Evolutionary conservation across 2,329 filamentous ascomycete species (phyloP).

Genomic region (Diaporthe destruens): DNA sequence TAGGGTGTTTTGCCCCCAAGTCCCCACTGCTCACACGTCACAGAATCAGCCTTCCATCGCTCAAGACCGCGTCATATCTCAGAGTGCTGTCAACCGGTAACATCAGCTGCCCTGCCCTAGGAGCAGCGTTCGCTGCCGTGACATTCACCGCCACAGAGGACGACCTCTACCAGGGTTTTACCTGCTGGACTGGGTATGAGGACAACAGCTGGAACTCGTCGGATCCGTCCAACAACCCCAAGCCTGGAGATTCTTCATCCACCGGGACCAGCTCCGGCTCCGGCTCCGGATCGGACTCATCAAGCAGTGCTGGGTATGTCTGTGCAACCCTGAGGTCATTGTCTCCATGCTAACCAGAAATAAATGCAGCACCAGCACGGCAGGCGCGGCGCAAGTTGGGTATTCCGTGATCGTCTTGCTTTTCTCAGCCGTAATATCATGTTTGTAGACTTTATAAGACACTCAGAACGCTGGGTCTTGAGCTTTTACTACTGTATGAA

Average conservation of each 20-base stretch:
- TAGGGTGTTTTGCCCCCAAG: not conserved
- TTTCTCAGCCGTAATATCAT: not conserved
- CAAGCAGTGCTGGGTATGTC: not conserved
- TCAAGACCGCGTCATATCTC: constrained; percentile 1
- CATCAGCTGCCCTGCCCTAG: constrained; percentile 14
- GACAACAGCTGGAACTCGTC: constrained; percentile 12
- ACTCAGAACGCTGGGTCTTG: too few relatives aligned
- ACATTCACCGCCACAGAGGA: constrained; percentile 6
- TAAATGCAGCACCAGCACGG: constrained; percentile 12
- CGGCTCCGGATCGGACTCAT: constrained; percentile 1
- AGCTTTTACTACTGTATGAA: too few relatives aligned
- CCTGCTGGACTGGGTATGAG: constrained; percentile 23
- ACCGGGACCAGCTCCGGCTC: not conserved
- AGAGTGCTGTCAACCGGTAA: not conserved
- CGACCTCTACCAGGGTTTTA: constrained; percentile 19
- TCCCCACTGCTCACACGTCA: constrained; percentile 2
- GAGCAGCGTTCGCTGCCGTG: constrained; percentile 7
- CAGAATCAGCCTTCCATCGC: constrained; percentile 11
- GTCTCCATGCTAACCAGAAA: not conserved
- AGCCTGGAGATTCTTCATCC: not conserved
- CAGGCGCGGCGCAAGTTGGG: not conserved
- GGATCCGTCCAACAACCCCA: constrained; percentile 26
- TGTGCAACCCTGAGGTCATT: not conserved
- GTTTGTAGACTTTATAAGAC: constrained; percentile 1
- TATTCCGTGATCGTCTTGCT: not conserved